Percentiles rank a stretch among this genome's conserved stretches.
These are phyloP conservation scores for Paracoccidioides brasiliensis DNA, from an alignment of 2,329 filamentous ascomycete genomes.

Conservation along the genomic window DNA sequence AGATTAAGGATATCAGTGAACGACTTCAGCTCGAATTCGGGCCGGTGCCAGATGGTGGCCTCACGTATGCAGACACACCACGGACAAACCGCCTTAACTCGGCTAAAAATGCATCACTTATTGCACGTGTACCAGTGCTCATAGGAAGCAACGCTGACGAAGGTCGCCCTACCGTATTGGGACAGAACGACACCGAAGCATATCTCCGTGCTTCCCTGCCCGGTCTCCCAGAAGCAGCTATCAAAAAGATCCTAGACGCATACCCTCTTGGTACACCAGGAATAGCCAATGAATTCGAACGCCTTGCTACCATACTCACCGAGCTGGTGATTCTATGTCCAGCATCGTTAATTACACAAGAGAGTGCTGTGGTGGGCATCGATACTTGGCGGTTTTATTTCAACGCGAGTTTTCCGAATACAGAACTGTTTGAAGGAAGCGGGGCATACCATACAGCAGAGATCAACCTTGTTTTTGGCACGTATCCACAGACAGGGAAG, in stretches of 20 bases:
- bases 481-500: conserved; percentile 13
- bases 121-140: conserved; percentile 16
- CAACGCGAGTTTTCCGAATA: conserved; percentile 20
- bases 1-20: conserved; percentile 12
- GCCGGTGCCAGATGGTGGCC: conserved; percentile 15
- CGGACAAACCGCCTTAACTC: conserved; percentile 11
- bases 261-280: conserved; percentile 11
- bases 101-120: conserved; percentile 1
- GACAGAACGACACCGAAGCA: conserved; percentile 7
- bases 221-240: not conserved
- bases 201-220: conserved; percentile 3
- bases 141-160: conserved; percentile 18
- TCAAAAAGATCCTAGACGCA: not conserved
- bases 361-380: conserved; percentile 9
- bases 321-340: conserved; percentile 15
- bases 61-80: conserved; percentile 27
- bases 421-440: conserved; percentile 10
- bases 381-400: conserved; percentile 20
- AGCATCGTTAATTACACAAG: conserved; percentile 10
- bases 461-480: conserved; percentile 20
- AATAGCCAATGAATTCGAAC: conserved; percentile 6
- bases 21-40: conserved; percentile 9
- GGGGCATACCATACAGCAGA: conserved; percentile 25
- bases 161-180: conserved; percentile 11
- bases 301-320: conserved; percentile 11